Percentiles rank a stretch among this genome's conserved stretches.
Conservation (phyloP, 202 grass and related monocot genomes). For the Brachypodium distachyon region DNA sequence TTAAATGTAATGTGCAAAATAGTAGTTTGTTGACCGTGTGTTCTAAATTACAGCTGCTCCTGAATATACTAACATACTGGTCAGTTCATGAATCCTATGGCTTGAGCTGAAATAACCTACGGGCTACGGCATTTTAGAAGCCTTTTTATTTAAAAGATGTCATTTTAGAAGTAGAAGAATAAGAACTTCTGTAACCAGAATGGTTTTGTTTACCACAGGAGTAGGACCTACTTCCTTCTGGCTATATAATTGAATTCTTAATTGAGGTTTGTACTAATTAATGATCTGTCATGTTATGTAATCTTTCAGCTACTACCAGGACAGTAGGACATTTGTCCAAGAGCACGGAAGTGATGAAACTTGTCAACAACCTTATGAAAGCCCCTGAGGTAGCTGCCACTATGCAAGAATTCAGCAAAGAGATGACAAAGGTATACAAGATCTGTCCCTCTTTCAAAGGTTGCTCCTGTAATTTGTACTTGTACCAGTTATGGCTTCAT, state of each 20-base stretch:
- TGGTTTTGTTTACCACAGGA: background rate
- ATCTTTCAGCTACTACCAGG: constrained; percentile 54
- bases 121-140: no score
- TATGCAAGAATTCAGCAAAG: constrained; percentile 85
- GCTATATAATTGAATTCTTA: background rate
- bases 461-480: background rate
- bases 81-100: background rate
- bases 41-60: background rate
- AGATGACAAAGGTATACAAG: constrained; percentile 64
- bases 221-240: background rate
- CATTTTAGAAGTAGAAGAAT: background rate
- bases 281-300: background rate
- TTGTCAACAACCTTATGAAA: constrained; percentile 78
- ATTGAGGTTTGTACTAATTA: background rate
- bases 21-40: background rate
- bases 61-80: background rate
- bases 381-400: constrained; percentile 71
- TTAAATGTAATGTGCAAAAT: background rate
- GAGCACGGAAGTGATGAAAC: constrained; percentile 79
- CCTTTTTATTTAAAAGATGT: no score
- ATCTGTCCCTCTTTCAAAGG: background rate
- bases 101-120: background rate
- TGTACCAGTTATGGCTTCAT: background rate
- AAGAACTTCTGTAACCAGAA: background rate
- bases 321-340: constrained; percentile 68